Evolutionary conservation across 2,329 filamentous ascomycete species (phyloP).

Genomic region (Cercospora zeina): DNA sequence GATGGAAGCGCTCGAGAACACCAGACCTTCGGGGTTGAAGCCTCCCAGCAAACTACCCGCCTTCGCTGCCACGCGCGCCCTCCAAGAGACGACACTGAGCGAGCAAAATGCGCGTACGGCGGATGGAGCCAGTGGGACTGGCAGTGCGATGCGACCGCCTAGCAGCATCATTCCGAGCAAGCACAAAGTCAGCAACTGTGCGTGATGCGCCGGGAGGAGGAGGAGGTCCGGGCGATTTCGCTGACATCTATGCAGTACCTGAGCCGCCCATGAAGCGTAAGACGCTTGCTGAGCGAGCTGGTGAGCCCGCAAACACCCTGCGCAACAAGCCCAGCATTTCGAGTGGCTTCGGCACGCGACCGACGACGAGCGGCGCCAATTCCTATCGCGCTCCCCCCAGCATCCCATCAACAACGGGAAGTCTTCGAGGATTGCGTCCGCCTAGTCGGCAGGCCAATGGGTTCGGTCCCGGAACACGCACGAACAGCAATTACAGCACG

Average conservation of each 20-base stretch:
- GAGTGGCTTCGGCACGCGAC: constrained; percentile 29
- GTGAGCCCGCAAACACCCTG: constrained; percentile 45
- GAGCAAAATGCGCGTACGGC: constrained; percentile 53
- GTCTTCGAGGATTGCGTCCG: constrained; percentile 46
- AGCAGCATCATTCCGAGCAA: constrained; percentile 41
- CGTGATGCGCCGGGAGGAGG: constrained; percentile 8
- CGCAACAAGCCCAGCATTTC: constrained; percentile 27
- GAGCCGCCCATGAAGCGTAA: constrained; percentile 55
- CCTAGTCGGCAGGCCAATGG: constrained; percentile 48
- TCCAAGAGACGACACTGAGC: constrained; percentile 40
- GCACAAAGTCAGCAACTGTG: constrained; percentile 55
- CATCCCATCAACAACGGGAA: constrained; percentile 31
- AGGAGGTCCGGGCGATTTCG: neutral
- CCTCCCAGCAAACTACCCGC: constrained; percentile 38
- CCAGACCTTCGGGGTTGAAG: constrained; percentile 38
- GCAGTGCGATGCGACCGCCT: constrained; percentile 22
- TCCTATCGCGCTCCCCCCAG: constrained; percentile 47
- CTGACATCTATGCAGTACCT: constrained; percentile 39
- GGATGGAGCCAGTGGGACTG: constrained; percentile 18
- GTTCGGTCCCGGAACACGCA: constrained; percentile 24
- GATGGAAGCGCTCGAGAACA: constrained; percentile 41
- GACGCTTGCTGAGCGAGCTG: constrained; percentile 52
- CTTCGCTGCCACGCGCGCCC: constrained; percentile 22
- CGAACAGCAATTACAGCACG: constrained; percentile 20
- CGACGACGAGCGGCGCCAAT: constrained; percentile 38